Base-by-base conservation (phyloP, 768 basidiomycete species). In the Basidioascus undulatus region DNA sequence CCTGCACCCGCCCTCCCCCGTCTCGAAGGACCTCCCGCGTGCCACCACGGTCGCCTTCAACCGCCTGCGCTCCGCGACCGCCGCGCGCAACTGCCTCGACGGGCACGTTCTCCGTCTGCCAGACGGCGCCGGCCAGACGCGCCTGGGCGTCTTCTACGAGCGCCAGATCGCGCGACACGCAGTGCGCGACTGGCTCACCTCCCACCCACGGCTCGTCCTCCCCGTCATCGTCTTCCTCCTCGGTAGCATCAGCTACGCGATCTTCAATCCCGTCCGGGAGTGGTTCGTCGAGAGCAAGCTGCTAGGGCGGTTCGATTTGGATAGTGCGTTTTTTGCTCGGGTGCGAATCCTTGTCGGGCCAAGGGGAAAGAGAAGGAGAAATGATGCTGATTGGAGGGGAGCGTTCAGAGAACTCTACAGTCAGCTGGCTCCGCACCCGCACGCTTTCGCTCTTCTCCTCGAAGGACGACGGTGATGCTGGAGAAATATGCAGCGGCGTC, bases 211-310 rank as follows among this genome's bases (percentile, higher is more conserved):
- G 45, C 75, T 92, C 37, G 71, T 74, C 39, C 56, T 86, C 3
- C 83, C 84, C 0, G 56, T 84, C 15, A 44, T 84, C 2, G 68
- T 84, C 32, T 92, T 94, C 56, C 59, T 96, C 2, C 55, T 96
- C n/a, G 89, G 86, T 10, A 75, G 76, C 3, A 50, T 96, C 28
- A 81, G 81, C 18, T 92, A 89, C 54, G 76, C 80, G 78, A 70
- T 94, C 39, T 92, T 94, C 51, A 84, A 94, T 56, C 86, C 86
- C 3, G 69, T 98, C 32, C 74, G 89, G 21, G 69, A 73, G 3
- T 62, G 83, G 44, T 81, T 74, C 64, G 68, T 96, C 0, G 68
- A 82, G 60, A 71, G 70, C 20, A 80, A 83, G 51, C 64, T 92
- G 1, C 45, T 77, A 19, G 69, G 71, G 39, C 61, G 63, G n/a